phyloP scores from a whole-genome alignment of 352 stramenopile genomes.

The Globisporangium alternatum region DNA sequence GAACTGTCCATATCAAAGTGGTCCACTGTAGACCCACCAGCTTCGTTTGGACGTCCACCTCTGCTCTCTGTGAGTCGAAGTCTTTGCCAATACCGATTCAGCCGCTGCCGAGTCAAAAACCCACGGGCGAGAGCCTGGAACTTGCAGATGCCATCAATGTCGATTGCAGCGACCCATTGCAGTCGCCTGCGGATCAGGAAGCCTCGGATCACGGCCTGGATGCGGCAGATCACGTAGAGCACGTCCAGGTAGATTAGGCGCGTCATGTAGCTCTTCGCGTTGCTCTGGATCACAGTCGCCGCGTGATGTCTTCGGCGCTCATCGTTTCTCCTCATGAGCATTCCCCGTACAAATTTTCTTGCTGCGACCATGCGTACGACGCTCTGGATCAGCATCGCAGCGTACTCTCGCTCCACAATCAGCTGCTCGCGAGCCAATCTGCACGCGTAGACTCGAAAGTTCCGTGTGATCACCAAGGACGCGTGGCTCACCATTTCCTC shows the following conservation, averaged over 20 bases:
- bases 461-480: slow-evolving; percentile 39
- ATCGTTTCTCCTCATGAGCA: slow-evolving; percentile 14
- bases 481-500: slow-evolving; percentile 21
- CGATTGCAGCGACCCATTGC: slow-evolving; percentile 40
- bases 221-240: slow-evolving; percentile 74
- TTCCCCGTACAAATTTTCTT: slow-evolving; percentile 9
- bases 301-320: slow-evolving; percentile 24
- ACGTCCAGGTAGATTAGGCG: slow-evolving; percentile 81
- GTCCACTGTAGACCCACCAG: not conserved
- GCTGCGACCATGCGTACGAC: slow-evolving; percentile 31
- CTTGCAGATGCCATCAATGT: slow-evolving; percentile 41
- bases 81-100: not conserved
- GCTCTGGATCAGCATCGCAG: slow-evolving; percentile 47
- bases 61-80: not conserved
- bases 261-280: slow-evolving; percentile 50
- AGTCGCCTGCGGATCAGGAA: slow-evolving; percentile 58
- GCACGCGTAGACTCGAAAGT: slow-evolving; percentile 30
- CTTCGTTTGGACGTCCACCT: not conserved
- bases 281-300: slow-evolving; percentile 54
- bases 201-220: slow-evolving; percentile 67
- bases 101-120: slow-evolving; percentile 20
- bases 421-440: slow-evolving; percentile 26
- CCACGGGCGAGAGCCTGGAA: slow-evolving; percentile 52
- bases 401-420: slow-evolving; percentile 26
- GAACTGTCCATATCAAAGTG: not conserved